Percentiles rank a stretch among this genome's conserved stretches.
Evolutionary conservation across 2,329 filamentous ascomycete species (phyloP).

Genomic region (Monosporascus sp.): DNA sequence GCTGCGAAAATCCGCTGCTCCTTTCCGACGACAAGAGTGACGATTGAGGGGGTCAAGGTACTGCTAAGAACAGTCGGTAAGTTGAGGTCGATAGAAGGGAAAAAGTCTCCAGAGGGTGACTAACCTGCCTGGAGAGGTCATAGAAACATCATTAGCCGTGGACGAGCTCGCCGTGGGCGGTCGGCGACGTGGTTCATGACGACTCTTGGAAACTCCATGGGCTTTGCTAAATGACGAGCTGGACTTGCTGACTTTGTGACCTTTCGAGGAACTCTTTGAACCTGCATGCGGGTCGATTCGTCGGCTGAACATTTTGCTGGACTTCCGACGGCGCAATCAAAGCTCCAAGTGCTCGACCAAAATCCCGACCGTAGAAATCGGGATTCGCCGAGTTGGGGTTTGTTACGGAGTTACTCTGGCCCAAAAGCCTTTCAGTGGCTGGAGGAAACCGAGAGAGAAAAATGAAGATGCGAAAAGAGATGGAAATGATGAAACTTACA

Average conservation of each 20-base stretch:
- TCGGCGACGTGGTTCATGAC: slow-evolving; percentile 47
- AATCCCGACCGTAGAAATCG: background rate
- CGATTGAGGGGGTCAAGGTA: slow-evolving; percentile 60
- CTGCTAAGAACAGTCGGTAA: slow-evolving; percentile 29
- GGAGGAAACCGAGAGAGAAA: background rate
- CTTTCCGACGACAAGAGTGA: slow-evolving; percentile 75
- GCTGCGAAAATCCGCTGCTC: slow-evolving; percentile 86
- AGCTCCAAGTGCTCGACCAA: background rate
- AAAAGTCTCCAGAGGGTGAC: slow-evolving; percentile 7
- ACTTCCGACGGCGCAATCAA: slow-evolving; percentile 9
- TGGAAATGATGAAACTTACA: background rate
- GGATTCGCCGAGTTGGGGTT: too few relatives aligned
- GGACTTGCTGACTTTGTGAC: slow-evolving; percentile 44
- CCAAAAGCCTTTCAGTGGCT: background rate
- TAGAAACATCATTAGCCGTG: slow-evolving; percentile 31
- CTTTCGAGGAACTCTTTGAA: slow-evolving; percentile 47
- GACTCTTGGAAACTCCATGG: slow-evolving; percentile 48
- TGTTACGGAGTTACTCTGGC: too few relatives aligned
- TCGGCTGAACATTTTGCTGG: slow-evolving; percentile 43
- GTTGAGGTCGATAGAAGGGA: background rate
- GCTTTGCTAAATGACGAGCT: slow-evolving; percentile 51
- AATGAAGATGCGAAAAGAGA: background rate
- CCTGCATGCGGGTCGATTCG: slow-evolving; percentile 37
- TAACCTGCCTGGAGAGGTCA: slow-evolving; percentile 38
- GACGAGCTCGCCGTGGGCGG: slow-evolving; percentile 41